Percentiles rank a stretch among this genome's conserved stretches.
phyloP scores from a whole-genome alignment of 2,329 filamentous ascomycete species.

The Geosmithia putterillii region DNA sequence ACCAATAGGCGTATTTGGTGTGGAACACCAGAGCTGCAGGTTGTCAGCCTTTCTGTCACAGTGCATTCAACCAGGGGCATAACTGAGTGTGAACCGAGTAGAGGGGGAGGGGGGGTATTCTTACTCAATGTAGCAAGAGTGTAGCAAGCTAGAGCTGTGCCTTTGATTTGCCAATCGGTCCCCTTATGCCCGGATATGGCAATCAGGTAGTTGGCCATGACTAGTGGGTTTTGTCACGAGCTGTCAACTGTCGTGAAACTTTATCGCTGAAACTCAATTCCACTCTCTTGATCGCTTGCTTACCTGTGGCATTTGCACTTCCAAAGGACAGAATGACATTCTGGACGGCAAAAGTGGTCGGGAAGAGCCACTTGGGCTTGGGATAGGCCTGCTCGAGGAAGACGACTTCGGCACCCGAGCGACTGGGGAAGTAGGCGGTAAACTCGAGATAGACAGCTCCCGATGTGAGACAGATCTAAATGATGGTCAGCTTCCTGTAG shows the following conservation, averaged over 20 bases:
- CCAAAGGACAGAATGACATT: constrained; percentile 52
- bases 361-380: constrained; percentile 50
- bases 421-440: constrained; percentile 52
- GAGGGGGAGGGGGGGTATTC: too few species aligned
- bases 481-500: not conserved
- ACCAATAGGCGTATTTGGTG: constrained; percentile 43
- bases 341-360: constrained; percentile 51
- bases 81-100: not conserved
- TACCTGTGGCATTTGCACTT: constrained; percentile 17
- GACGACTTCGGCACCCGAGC: constrained; percentile 53
- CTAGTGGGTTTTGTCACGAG: not conserved
- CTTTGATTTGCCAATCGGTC: not conserved
- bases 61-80: too few species aligned
- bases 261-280: too few species aligned
- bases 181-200: not conserved
- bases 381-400: constrained; percentile 59
- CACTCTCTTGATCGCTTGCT: not conserved
- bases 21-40: constrained; percentile 26
- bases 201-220: not conserved
- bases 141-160: not conserved
- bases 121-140: not conserved
- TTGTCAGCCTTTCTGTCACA: too few species aligned
- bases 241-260: too few species aligned
- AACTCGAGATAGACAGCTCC: constrained; percentile 31
- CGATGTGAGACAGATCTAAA: not conserved